phyloP scores from a whole-genome alignment of 441 rosid genomes.

The Kokia cookei region DNA sequence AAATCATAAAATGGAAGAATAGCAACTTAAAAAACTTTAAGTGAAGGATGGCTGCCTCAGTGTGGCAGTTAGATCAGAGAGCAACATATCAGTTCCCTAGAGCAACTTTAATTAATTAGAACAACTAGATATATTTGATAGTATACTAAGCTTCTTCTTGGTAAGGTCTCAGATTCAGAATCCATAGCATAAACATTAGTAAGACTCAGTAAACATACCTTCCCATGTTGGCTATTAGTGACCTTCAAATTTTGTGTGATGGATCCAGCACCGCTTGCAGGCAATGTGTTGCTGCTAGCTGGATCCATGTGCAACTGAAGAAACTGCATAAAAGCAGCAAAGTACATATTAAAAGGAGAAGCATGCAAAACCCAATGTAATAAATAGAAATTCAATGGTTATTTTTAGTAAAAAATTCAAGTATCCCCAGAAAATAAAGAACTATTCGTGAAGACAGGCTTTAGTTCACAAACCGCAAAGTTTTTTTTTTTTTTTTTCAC shows the following conservation, averaged over 20 bases:
- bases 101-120: background rate
- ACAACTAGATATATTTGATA: background rate
- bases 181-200: background rate
- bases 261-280: constrained; percentile 51
- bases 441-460: background rate
- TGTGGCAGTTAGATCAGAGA: background rate
- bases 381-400: background rate
- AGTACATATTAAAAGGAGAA: background rate
- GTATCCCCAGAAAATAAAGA: background rate
- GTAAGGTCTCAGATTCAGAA: background rate
- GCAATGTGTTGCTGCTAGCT: constrained; percentile 71
- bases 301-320: constrained; percentile 94
- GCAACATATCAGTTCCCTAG: background rate
- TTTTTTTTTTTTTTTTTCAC: background rate
- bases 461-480: background rate
- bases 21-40: background rate
- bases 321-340: constrained; percentile 48
- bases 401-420: background rate
- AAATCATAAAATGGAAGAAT: background rate
- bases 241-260: constrained; percentile 70
- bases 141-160: background rate
- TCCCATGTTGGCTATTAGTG: constrained; percentile 91
- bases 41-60: background rate
- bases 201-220: constrained; percentile 39
- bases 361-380: background rate